Percentiles rank a stretch among this genome's conserved stretches.
Evolutionary conservation across 345 rosid genomes (phyloP).

Genomic region (Tarenaya hassleriana): DNA sequence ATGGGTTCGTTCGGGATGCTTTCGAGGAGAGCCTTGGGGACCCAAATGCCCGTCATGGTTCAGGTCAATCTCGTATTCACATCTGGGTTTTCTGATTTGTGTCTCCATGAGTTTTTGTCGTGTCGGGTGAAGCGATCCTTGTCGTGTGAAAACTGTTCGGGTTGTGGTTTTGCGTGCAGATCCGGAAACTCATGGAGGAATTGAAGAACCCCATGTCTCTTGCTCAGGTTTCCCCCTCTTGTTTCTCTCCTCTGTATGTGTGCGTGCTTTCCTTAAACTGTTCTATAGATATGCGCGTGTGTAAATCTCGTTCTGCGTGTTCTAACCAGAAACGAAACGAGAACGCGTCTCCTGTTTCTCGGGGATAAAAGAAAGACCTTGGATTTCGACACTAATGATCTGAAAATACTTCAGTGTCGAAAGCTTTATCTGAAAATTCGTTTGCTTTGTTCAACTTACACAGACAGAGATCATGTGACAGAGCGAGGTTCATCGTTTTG

Average conservation of each 20-base stretch:
- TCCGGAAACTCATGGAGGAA: slow-evolving; percentile 67
- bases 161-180: slow-evolving; percentile 44
- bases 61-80: slow-evolving; percentile 40
- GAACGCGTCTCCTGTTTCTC: too few species aligned
- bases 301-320: not conserved
- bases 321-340: not conserved
- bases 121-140: slow-evolving; percentile 13
- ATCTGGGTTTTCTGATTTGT: not conserved
- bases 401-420: not conserved
- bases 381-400: slow-evolving; percentile 11
- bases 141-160: slow-evolving; percentile 16
- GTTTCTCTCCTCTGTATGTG: slow-evolving; percentile 14
- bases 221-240: slow-evolving; percentile 64
- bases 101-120: not conserved
- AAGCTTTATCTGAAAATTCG: not conserved
- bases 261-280: too few species aligned
- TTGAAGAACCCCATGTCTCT: slow-evolving; percentile 61
- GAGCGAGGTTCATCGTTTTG: too few species aligned
- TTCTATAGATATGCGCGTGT: slow-evolving; percentile 19
- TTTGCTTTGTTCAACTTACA: not conserved
- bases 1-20: slow-evolving; percentile 83
- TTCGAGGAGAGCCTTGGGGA: slow-evolving; percentile 74
- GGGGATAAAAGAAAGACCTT: too few species aligned
- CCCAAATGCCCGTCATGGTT: slow-evolving; percentile 83
- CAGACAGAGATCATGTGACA: not conserved